Evolutionary conservation across 2,329 filamentous ascomycete species (phyloP).

Genomic region (Mycosphaerella sp.): DNA sequence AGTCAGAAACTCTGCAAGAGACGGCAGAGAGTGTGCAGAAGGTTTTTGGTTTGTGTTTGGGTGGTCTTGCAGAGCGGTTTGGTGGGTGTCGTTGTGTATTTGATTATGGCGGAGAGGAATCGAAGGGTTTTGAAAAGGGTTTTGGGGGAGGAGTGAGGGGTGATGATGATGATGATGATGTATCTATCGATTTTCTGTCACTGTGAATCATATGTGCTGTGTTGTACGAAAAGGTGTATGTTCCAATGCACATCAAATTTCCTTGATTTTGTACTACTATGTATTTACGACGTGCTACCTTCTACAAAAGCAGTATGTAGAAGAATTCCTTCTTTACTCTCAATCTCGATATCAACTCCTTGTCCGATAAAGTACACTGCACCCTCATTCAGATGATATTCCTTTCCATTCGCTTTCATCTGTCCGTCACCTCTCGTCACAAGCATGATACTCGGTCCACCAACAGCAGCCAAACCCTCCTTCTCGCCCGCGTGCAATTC

Average conservation of each 20-base stretch:
- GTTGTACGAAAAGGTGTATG: no score
- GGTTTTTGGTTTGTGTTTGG: neutral
- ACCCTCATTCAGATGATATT: slow-evolving; percentile 53
- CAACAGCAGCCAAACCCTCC: slow-evolving; percentile 51
- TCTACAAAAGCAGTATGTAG: slow-evolving; percentile 47
- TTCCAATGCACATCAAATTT: no score
- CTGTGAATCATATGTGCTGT: no score
- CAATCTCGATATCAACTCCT: slow-evolving; percentile 46
- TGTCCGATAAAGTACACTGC: slow-evolving; percentile 62
- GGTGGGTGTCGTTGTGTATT: neutral
- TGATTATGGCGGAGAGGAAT: slow-evolving; percentile 4
- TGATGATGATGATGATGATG: no score
- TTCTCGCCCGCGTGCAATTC: slow-evolving; percentile 52
- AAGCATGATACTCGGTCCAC: slow-evolving; percentile 59
- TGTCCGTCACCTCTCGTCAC: slow-evolving; percentile 54
- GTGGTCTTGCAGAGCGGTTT: neutral
- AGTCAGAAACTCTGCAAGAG: neutral
- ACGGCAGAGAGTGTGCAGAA: neutral
- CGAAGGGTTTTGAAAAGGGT: slow-evolving; percentile 2
- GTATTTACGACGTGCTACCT: slow-evolving; percentile 18
- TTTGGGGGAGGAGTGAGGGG: neutral
- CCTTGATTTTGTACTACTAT: neutral
- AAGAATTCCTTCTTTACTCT: slow-evolving; percentile 39
- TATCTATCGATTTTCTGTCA: no score
- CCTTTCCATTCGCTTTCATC: slow-evolving; percentile 50